Conservation (phyloP, 371 early-diverging fungal species). For the Batkoa obscura region DNA sequence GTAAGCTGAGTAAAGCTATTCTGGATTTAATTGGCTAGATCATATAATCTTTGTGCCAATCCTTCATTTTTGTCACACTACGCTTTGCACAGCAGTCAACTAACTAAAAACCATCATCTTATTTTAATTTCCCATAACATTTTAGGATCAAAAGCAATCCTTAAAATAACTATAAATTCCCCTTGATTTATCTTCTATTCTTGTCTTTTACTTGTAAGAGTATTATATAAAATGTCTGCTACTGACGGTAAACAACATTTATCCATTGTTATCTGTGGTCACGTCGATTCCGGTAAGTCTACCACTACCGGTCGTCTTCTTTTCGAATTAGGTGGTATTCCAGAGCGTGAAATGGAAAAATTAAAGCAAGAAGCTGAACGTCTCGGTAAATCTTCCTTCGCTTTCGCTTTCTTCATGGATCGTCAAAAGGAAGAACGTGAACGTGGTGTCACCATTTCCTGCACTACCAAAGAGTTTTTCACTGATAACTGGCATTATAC, state of each 20-base stretch:
- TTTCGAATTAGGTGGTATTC: conserved; percentile 98
- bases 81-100: too few relatives aligned
- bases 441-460: conserved; percentile 93
- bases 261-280: conserved; percentile 92
- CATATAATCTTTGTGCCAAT: too few relatives aligned
- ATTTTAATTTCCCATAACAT: too few relatives aligned
- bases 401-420: conserved; percentile 93
- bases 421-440: conserved; percentile 96
- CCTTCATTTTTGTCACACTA: too few relatives aligned
- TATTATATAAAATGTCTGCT: conserved; percentile 1
- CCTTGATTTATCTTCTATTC: too few relatives aligned
- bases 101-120: too few relatives aligned
- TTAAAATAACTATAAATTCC: too few relatives aligned
- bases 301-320: conserved; percentile 96
- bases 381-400: conserved; percentile 97
- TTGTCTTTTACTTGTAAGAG: too few relatives aligned
- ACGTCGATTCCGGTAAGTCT: conserved; percentile 98
- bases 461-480: conserved; percentile 79
- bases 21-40: too few relatives aligned
- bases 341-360: conserved; percentile 98
- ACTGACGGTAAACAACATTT: conserved; percentile 6
- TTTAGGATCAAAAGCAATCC: too few relatives aligned
- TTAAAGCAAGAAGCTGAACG: conserved; percentile 98
- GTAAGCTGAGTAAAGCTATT: too few relatives aligned
- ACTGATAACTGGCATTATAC: conserved; percentile 62